These are phyloP conservation scores for Colletotrichum lindemuthianum DNA, from an alignment of 2,329 filamentous ascomycete genomes.

Conservation along the genomic window DNA sequence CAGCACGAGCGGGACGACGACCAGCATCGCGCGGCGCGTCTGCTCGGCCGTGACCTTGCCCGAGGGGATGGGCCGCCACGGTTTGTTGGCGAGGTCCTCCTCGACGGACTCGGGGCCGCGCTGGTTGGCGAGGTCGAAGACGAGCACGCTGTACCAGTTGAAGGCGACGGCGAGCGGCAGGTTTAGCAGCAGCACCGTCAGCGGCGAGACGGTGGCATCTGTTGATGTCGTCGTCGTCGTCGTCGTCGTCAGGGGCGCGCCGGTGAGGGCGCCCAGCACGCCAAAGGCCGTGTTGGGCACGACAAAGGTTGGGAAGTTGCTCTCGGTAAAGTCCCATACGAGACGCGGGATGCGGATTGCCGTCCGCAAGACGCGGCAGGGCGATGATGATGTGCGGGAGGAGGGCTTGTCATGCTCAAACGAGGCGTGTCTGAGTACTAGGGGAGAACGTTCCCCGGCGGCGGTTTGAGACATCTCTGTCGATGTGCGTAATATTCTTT, in stretches of 20 bases:
- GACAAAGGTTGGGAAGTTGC: constrained; percentile 33
- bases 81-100: constrained; percentile 46
- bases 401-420: constrained; percentile 11
- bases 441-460: constrained; percentile 17
- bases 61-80: constrained; percentile 44
- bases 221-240: not conserved
- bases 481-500: not conserved
- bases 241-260: constrained; percentile 23
- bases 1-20: constrained; percentile 38
- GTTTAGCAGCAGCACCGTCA: constrained; percentile 10
- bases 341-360: constrained; percentile 15
- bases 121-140: constrained; percentile 45
- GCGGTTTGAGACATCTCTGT: constrained; percentile 9
- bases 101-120: constrained; percentile 37
- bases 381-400: not conserved
- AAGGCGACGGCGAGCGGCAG: constrained; percentile 35
- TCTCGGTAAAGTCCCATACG: constrained; percentile 35
- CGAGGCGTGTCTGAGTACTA: constrained; percentile 21
- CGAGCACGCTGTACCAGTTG: constrained; percentile 44
- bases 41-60: constrained; percentile 40
- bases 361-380: constrained; percentile 2
- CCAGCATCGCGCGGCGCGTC: constrained; percentile 41
- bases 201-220: not conserved
- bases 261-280: constrained; percentile 22
- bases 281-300: constrained; percentile 34